Percentiles rank a stretch among this genome's conserved stretches.
These are phyloP conservation scores for Toxoplasma gondii DNA, from an alignment of 169 alveolate genomes.

Conservation along the genomic window DNA sequence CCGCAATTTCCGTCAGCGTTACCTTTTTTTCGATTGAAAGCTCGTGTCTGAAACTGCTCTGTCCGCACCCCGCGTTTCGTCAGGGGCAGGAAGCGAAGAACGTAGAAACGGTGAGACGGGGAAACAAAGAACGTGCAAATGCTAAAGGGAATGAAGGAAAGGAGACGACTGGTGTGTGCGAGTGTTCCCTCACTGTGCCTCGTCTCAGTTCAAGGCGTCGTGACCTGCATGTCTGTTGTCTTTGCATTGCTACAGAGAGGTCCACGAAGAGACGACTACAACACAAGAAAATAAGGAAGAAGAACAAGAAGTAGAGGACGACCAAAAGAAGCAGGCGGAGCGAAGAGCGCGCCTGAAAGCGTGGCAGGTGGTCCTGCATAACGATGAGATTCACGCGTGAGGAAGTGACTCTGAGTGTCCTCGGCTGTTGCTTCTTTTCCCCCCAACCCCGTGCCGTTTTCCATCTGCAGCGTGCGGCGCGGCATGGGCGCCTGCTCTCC, in stretches of 20 bases:
- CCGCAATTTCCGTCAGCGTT: too few relatives aligned
- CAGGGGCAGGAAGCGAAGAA: too few relatives aligned
- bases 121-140: too few relatives aligned
- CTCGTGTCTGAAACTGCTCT: too few relatives aligned
- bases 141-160: too few relatives aligned
- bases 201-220: not conserved
- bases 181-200: too few relatives aligned
- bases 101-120: too few relatives aligned
- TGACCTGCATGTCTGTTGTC: not conserved
- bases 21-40: too few relatives aligned
- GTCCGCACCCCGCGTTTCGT: too few relatives aligned
- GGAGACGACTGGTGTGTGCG: too few relatives aligned
- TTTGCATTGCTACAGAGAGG: not conserved
- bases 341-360: conserved; percentile 76
- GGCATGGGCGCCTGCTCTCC: not conserved
- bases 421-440: not conserved
- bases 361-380: conserved; percentile 86
- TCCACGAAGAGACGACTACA: not conserved
- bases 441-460: not conserved
- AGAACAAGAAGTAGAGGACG: conserved; percentile 44
- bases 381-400: conserved; percentile 88
- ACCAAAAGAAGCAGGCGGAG: conserved; percentile 71
- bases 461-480: conserved; percentile 2
- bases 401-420: not conserved
- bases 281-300: not conserved